These are phyloP conservation scores for Aspergillus ustus DNA, from an alignment of 2,329 filamentous ascomycete species.

Conservation along the genomic window DNA sequence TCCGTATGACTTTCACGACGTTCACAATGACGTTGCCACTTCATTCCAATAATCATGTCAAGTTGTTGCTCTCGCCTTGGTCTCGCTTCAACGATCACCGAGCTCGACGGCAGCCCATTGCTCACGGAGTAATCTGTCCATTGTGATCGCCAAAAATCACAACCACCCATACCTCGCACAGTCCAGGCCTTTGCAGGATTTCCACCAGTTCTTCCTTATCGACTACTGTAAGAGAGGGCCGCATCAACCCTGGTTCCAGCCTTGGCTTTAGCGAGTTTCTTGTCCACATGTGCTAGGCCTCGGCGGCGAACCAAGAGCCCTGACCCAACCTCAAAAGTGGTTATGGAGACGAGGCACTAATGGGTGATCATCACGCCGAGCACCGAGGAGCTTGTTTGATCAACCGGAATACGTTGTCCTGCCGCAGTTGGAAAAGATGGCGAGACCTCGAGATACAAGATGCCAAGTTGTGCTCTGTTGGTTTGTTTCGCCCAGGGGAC, in stretches of 20 bases:
- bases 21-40: constrained; percentile 8
- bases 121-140: constrained; percentile 11
- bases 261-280: constrained; percentile 21
- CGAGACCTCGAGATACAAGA: background rate
- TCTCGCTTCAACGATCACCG: background rate
- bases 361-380: constrained; percentile 26
- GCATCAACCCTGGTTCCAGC: constrained; percentile 16
- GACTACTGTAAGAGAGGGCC: background rate
- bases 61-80: background rate
- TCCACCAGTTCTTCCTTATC: constrained; percentile 8
- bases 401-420: background rate
- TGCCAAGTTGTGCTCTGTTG: background rate
- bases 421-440: background rate
- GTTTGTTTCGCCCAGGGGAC: constrained; percentile 1
- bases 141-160: constrained; percentile 27
- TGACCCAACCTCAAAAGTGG: constrained; percentile 18
- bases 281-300: constrained; percentile 20
- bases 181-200: constrained; percentile 9
- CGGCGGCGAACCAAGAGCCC: constrained; percentile 21
- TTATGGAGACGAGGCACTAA: constrained; percentile 23
- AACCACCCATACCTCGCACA: background rate
- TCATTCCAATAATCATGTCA: background rate
- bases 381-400: constrained; percentile 7
- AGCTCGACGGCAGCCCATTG: constrained; percentile 8
- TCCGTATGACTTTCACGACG: constrained; percentile 10